Base-by-base conservation (phyloP, 805 yeast species). In the Kluyveromyces dobzhanskii region DNA sequence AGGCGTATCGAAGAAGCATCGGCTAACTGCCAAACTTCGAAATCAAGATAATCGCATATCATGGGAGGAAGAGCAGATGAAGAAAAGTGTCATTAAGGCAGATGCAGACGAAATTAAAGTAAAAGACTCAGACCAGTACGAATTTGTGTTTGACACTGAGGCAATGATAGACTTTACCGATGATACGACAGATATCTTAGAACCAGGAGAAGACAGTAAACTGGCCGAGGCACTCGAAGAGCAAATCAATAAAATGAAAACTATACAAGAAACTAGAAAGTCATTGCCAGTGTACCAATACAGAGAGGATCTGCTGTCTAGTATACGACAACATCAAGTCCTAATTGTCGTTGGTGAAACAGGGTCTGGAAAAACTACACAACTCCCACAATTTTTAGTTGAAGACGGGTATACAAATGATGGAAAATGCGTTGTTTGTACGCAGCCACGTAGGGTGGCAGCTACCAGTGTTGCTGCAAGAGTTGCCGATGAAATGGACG, bases 401-500 rank as follows among this genome's bases (percentile, higher is more conserved):
- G 95, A 87, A 50, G 88, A 82, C 17, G 95, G 95, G 0, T 86
- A 78, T 49, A 71, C 87, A 1, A 51, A 66, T 27, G 57, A 62
- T 27, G 73, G 75, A 0, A 66, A 84, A 28, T 75, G 58, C 46
- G 70, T 88, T 4, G 95, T 87, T 1, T 85, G 95, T 50, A 88
- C 97, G 0, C 97, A 88, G 58, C 97, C 97, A 0, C 73, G 97
- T 51, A 70, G 97, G 53, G 97, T 90, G 7, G 97, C 97, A 0
- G 97, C 97, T 0, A 82, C 78, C 38, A 80, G 85, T 35, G 95
- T 87, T 35, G 96, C 98, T 0, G 60, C 81, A 2, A 73, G 98
- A 52, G 97, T 90, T 1, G 87, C 97, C 0, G 86, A 85, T 33
- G 98, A 90, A 60, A 78, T 85, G 70, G 80, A 80, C 6, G 78